Base-by-base conservation (phyloP, 495 filamentous ascomycete genomes). In the Penicillium antarcticum region DNA sequence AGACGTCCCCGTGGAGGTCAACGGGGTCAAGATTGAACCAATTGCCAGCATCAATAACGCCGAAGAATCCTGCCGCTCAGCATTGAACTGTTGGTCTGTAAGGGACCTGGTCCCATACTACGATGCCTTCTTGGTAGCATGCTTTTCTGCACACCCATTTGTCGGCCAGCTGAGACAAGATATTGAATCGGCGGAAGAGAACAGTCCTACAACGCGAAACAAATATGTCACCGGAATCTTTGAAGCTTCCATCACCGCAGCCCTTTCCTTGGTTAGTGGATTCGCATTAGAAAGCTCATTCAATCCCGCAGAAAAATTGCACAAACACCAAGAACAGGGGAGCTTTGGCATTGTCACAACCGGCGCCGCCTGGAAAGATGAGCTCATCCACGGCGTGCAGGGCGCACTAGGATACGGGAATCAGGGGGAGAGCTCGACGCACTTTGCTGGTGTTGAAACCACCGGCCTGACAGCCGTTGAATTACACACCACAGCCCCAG, bases 341-440 rank as follows among this genome's bases (percentile, higher is more conserved):
- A 82, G 78, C 34, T 96, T 95, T 72, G 94, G 92, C 10, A 95
- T 98, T 54, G 86, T 98, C 1, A 89, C 85, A 2, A 97, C 92
- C 0, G 94, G 94, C 0, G 82, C 80, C 45, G 83, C 80, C 49
- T 98, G 92, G 92, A 85, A 91, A 57, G 61, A 68, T 2, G 79
- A 94, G 14, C 73, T 97, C 23, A 76, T 71, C 2, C 65, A 74
- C 0, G 90, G 85, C 1, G 83, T 92, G 0, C 58, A 56, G 0
- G 63, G 70, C 6, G 74, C 72, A 45, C 57, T 86, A 79, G 47
- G 68, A 16, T 49, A 49, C 13, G 26, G 58, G 58, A 45, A 52
- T 50, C 16, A 60, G 37, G 45, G 57, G n/a, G 23, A 38, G 43
- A 56, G 56, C 24, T 58, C 67, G 56, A 52, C 53, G 10, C 70